Evolutionary conservation across 768 basidiomycete genomes (phyloP).

Genomic region (Boletus rubescentipes): DNA sequence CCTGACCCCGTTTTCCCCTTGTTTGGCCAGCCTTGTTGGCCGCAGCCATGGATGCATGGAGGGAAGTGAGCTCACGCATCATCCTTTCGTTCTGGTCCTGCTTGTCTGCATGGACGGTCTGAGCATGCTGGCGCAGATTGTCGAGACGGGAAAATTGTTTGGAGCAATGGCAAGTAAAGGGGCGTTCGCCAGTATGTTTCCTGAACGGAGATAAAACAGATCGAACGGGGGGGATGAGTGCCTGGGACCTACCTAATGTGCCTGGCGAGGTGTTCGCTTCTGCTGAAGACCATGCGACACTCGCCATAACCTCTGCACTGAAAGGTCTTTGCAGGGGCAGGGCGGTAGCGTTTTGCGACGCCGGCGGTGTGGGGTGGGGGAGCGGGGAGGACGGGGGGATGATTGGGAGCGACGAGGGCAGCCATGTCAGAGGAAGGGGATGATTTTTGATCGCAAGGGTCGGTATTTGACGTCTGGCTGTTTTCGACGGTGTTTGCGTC

Average conservation of each 20-base stretch:
- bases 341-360: conserved; percentile 66
- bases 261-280: conserved; percentile 93
- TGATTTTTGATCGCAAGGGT: neutral
- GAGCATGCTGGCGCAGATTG: conserved; percentile 94
- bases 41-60: conserved; percentile 79
- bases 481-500: conserved; percentile 20
- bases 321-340: conserved; percentile 90
- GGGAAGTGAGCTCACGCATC: conserved; percentile 85
- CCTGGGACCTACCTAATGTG: conserved; percentile 78
- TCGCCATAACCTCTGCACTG: conserved; percentile 94
- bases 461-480: conserved; percentile 1
- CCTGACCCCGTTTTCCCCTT: conserved; percentile 40
- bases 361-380: conserved; percentile 17
- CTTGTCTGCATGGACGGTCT: conserved; percentile 96
- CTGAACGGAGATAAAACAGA: conserved; percentile 44
- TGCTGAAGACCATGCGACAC: conserved; percentile 94
- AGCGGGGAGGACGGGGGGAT: conserved; percentile 21
- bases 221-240: conserved; percentile 21
- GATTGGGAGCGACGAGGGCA: conserved; percentile 31
- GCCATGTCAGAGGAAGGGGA: conserved; percentile 30
- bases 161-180: conserved; percentile 93
- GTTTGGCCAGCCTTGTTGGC: conserved; percentile 40
- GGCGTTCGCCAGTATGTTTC: conserved; percentile 97
- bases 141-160: conserved; percentile 96
- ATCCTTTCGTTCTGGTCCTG: conserved; percentile 84